Evolutionary conservation across 129 eudicot species (phyloP).

Genomic region (Chrysanthemum makinoi): DNA sequence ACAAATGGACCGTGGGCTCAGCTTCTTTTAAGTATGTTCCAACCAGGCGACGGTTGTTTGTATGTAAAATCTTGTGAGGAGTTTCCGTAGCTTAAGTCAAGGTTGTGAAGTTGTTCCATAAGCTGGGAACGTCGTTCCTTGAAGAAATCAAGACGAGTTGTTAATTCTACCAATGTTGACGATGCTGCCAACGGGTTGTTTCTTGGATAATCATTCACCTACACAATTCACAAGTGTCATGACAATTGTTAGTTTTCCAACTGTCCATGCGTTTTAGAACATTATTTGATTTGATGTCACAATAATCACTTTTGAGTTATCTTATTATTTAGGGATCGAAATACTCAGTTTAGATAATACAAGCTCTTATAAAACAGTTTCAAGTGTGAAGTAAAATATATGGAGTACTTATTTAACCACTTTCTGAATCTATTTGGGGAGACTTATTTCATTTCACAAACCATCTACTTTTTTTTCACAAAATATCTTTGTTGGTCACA

Average conservation of each 20-base stretch:
- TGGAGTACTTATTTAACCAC: neutral
- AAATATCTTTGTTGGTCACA: neutral
- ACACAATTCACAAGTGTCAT: conserved; percentile 22
- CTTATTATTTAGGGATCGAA: neutral
- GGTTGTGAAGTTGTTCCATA: conserved; percentile 92
- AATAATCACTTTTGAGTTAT: too few species aligned
- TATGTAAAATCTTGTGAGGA: conserved; percentile 57
- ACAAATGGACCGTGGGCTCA: conserved; percentile 24
- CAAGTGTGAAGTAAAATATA: neutral
- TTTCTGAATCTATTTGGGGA: neutral
- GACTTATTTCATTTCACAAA: neutral
- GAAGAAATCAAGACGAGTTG: conserved; percentile 92
- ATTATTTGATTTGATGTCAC: too few species aligned
- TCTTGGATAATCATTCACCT: conserved; percentile 61
- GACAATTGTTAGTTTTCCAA: neutral
- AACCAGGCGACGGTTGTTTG: conserved; percentile 50
- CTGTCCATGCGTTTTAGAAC: too few species aligned
- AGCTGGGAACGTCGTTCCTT: conserved; percentile 91
- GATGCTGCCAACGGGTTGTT: conserved; percentile 68
- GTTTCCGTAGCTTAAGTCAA: conserved; percentile 64
- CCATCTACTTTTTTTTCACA: neutral
- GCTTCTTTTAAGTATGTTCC: conserved; percentile 43
- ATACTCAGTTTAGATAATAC: too few species aligned
- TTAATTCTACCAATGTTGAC: conserved; percentile 82
- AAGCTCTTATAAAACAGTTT: neutral